Conservation (phyloP, 495 filamentous ascomycete genomes). For the Friedmanniomyces endolithicus region DNA sequence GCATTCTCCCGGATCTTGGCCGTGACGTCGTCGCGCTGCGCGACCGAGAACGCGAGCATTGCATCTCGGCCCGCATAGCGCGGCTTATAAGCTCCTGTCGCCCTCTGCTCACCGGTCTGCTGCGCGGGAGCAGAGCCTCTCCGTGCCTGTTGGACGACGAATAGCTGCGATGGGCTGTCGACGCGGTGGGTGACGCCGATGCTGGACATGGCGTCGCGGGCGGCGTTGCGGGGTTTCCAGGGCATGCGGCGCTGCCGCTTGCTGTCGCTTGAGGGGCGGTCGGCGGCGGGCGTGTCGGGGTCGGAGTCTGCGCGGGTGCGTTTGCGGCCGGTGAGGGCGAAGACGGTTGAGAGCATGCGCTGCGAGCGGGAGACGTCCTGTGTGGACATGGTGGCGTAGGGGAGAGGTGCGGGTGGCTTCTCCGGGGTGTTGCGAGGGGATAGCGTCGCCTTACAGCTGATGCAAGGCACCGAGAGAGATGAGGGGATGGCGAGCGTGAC, state of each 20-base stretch:
- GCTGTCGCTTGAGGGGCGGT: no score
- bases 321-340: neutral
- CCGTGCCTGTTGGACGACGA: neutral
- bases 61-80: constrained; percentile 4
- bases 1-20: neutral
- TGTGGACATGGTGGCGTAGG: neutral
- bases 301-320: neutral
- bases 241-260: neutral
- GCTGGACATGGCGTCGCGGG: neutral
- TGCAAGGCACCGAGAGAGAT: neutral
- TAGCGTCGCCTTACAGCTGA: neutral
- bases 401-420: neutral
- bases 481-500: no score
- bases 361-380: neutral
- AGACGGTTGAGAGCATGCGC: neutral
- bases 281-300: neutral
- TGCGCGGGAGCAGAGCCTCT: neutral
- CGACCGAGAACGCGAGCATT: neutral
- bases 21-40: neutral
- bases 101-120: neutral
- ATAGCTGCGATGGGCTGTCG: neutral
- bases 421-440: neutral
- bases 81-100: neutral
- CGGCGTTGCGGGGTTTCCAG: neutral
- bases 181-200: neutral